These are phyloP conservation scores for Solanum verrucosum DNA, from an alignment of 257 asterid species.

Conservation along the genomic window DNA sequence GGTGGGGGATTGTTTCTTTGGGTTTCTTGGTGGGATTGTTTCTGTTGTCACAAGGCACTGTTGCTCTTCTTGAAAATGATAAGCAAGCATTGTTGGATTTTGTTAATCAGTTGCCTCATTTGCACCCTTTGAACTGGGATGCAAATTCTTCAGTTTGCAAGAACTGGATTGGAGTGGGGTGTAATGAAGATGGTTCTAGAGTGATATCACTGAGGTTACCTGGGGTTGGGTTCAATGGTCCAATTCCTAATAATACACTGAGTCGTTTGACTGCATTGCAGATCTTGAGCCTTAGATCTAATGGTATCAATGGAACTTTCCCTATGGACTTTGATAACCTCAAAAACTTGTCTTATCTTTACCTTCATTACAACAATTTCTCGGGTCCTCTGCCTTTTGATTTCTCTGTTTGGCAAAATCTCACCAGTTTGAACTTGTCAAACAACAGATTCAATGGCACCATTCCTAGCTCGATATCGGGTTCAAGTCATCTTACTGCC, in stretches of 20 bases:
- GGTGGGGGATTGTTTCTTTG: conserved; percentile 14
- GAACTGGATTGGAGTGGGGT: conserved; percentile 47
- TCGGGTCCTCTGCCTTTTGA: conserved; percentile 67
- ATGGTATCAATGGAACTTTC: conserved; percentile 61
- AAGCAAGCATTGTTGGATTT: conserved; percentile 72
- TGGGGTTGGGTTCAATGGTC: conserved; percentile 78
- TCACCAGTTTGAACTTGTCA: conserved; percentile 51
- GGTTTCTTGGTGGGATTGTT: conserved; percentile 25
- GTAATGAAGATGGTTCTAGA: conserved; percentile 42
- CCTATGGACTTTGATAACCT: conserved; percentile 69
- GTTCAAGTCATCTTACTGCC: conserved; percentile 41
- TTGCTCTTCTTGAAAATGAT: conserved; percentile 44
- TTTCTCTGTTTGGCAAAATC: conserved; percentile 68
- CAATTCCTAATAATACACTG: conserved; percentile 53
- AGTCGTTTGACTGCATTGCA: conserved; percentile 73
- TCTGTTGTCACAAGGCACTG: conserved; percentile 11
- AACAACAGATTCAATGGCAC: conserved; percentile 57
- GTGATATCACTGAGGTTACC: conserved; percentile 60
- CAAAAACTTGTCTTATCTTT: conserved; percentile 55
- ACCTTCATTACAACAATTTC: conserved; percentile 78
- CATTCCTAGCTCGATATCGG: conserved; percentile 49
- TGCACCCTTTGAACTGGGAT: conserved; percentile 53
- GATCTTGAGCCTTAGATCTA: conserved; percentile 96
- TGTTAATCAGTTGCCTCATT: conserved; percentile 34
- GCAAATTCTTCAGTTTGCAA: conserved; percentile 37